phyloP scores from a whole-genome alignment of 2,329 filamentous ascomycete genomes.

The Xylaria sp. region DNA sequence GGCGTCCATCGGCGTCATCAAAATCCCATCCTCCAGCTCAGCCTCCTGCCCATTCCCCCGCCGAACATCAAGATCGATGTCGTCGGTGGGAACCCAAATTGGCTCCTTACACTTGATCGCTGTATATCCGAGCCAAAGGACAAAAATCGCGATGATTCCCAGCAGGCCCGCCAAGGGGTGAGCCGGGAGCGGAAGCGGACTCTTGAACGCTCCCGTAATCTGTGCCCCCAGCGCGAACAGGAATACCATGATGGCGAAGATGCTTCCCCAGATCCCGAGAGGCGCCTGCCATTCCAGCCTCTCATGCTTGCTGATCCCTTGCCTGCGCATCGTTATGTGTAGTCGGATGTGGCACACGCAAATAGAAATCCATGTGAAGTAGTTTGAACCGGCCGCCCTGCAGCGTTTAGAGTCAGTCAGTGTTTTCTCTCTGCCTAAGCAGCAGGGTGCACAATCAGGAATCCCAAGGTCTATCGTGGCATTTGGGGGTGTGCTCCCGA shows the following conservation, averaged over 20 bases:
- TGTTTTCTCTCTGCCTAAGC: no score
- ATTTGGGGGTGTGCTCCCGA: no score
- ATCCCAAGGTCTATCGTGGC: no score
- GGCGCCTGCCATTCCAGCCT: conserved; percentile 35
- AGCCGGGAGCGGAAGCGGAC: conserved; percentile 22
- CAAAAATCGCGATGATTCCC: conserved; percentile 32
- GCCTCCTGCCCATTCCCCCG: neutral
- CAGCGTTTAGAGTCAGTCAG: no score
- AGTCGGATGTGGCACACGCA: conserved; percentile 51
- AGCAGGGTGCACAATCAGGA: no score
- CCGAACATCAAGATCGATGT: conserved; percentile 29
- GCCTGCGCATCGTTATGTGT: conserved; percentile 43
- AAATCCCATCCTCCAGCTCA: conserved; percentile 2
- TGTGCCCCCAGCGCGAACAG: conserved; percentile 36
- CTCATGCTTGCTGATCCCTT: conserved; percentile 40
- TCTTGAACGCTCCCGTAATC: conserved; percentile 30
- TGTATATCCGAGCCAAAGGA: conserved; percentile 32
- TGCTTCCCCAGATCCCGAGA: conserved; percentile 35
- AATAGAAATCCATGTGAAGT: conserved; percentile 53
- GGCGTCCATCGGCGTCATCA: conserved; percentile 9
- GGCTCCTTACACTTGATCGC: conserved; percentile 15
- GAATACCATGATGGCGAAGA: conserved; percentile 36
- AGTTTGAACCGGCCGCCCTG: conserved; percentile 45
- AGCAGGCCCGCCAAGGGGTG: conserved; percentile 33
- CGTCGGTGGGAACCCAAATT: conserved; percentile 28